A percentile compares a stretch with the other conserved stretches of the same genome.
Conservation (phyloP, 768 basidiomycete species). For the Flagelloscypha sp. region DNA sequence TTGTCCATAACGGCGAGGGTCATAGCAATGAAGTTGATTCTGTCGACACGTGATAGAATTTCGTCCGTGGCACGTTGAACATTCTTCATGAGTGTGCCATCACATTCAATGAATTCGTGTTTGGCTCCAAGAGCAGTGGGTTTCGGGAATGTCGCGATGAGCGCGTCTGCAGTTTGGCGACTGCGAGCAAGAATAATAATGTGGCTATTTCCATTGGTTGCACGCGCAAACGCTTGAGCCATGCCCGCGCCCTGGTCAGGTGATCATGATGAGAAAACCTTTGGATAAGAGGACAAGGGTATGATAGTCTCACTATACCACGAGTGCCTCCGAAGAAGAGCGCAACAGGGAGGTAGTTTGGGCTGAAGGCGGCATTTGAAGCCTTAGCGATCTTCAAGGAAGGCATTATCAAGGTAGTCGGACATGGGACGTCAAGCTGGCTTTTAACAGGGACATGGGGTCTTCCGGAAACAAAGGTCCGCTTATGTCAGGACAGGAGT, state of each 20-base stretch:
- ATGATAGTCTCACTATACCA: too few relatives aligned
- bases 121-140: conserved; percentile 10
- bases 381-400: conserved; percentile 8
- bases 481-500: too few relatives aligned
- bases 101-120: conserved; percentile 34
- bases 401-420: too few relatives aligned
- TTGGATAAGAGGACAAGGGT: too few relatives aligned
- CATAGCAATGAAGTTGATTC: conserved; percentile 33
- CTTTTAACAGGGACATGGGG: too few relatives aligned
- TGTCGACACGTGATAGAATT: conserved; percentile 22
- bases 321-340: conserved; percentile 10
- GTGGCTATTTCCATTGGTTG: conserved; percentile 33
- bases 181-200: conserved; percentile 35
- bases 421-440: too few relatives aligned
- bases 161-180: conserved; percentile 25
- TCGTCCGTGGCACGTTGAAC: conserved; percentile 22
- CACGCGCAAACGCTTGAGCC: conserved; percentile 25
- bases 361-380: conserved; percentile 10
- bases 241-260: conserved; percentile 27
- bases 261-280: too few relatives aligned
- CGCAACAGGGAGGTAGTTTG: conserved; percentile 6
- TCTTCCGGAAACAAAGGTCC: too few relatives aligned
- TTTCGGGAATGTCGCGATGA: conserved; percentile 25
- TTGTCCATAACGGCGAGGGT: conserved; percentile 22
- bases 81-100: conserved; percentile 31